Conservation (phyloP, 805 yeast genomes). For the Barnettozyma siamensis region DNA sequence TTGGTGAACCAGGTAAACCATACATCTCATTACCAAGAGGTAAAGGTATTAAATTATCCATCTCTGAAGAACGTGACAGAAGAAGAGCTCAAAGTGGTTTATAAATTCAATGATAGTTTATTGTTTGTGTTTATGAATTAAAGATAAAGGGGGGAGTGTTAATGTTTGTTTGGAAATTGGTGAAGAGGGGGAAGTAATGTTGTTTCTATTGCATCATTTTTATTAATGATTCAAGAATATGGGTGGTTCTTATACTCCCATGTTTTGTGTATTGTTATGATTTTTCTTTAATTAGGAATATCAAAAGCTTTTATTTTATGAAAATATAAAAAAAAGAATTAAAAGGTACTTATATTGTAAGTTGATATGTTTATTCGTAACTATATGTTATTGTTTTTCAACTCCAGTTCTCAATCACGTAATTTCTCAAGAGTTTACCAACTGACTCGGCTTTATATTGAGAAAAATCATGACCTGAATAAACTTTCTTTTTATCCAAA, state of each 20-base stretch:
- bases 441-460: constrained; percentile 36
- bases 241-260: constrained; percentile 1
- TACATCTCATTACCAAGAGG: constrained; percentile 96
- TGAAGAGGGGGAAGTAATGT: constrained; percentile 2
- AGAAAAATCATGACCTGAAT: constrained; percentile 32
- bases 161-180: constrained; percentile 1
- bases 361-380: no score
- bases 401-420: constrained; percentile 32
- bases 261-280: constrained; percentile 21
- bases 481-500: constrained; percentile 24
- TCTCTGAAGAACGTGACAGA: constrained; percentile 98
- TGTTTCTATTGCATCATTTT: constrained; percentile 24
- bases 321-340: constrained; percentile 7
- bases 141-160: constrained; percentile 2
- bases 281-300: constrained; percentile 7
- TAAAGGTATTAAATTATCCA: constrained; percentile 95
- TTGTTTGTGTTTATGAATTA: constrained; percentile 8
- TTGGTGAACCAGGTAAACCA: constrained; percentile 95
- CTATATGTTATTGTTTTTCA: not conserved
- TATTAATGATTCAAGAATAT: constrained; percentile 17
- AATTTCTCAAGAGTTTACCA: constrained; percentile 39
- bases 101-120: constrained; percentile 11
- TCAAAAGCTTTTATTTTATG: constrained; percentile 1
- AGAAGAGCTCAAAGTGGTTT: constrained; percentile 68
- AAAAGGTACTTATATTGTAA: constrained; percentile 1